Conservation (phyloP, 176 grass and related monocot species). For the Raddia guianensis region DNA sequence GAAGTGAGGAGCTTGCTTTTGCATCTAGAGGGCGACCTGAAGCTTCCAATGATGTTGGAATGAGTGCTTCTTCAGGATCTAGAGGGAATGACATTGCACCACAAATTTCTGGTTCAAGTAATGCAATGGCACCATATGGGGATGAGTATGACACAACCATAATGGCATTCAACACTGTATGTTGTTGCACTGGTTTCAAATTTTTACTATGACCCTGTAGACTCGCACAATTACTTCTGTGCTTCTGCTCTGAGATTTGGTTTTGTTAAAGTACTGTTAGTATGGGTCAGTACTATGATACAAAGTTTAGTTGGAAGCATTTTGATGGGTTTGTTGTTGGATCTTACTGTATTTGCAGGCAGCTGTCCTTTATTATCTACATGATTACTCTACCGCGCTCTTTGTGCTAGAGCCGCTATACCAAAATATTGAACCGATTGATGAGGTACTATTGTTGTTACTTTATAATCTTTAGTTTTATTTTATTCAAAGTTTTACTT, state of each 20-base stretch:
- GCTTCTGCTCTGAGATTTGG: conserved; percentile 6
- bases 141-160: conserved; percentile 75
- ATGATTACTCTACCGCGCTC: conserved; percentile 68
- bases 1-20: conserved; percentile 63
- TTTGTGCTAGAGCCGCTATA: conserved; percentile 73
- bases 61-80: conserved; percentile 46
- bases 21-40: conserved; percentile 60
- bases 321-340: conserved; percentile 12
- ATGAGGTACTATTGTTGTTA: conserved; percentile 63
- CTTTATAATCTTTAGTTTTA: background rate
- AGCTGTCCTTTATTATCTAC: conserved; percentile 79
- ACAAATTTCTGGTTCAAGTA: conserved; percentile 58
- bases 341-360: conserved; percentile 60
- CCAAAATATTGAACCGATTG: conserved; percentile 80
- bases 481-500: background rate
- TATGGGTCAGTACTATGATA: background rate
- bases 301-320: conserved; percentile 1
- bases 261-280: background rate
- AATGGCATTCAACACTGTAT: conserved; percentile 67
- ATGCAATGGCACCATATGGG: conserved; percentile 37
- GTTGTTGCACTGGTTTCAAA: conserved; percentile 28
- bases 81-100: conserved; percentile 49
- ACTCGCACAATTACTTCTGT: background rate
- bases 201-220: background rate
- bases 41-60: conserved; percentile 49